Conservation (phyloP, 306 rosid species). For the Fagus sylvatica region DNA sequence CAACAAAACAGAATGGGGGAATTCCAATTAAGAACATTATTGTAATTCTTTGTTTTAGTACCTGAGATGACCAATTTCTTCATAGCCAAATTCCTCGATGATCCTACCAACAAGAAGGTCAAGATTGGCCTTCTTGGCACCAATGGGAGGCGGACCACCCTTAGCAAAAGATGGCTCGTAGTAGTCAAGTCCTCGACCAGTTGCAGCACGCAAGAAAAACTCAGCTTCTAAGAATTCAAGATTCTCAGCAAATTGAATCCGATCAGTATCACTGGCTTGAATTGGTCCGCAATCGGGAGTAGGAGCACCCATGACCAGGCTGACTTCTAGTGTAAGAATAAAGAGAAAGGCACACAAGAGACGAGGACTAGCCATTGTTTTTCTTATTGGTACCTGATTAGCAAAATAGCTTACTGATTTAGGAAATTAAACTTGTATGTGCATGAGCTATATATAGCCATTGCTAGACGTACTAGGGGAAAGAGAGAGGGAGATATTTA, state of each 20-base stretch:
- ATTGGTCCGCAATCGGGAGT: constrained; percentile 18
- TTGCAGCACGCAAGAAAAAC: constrained; percentile 12
- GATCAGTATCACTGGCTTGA: constrained; percentile 16
- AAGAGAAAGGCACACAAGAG: background rate
- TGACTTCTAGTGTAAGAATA: background rate
- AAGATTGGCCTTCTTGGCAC: constrained; percentile 28
- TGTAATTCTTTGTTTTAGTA: background rate
- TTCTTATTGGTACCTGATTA: no score
- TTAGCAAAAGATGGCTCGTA: background rate
- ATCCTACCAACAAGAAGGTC: constrained; percentile 1
- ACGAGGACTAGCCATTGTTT: background rate
- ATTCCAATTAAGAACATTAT: background rate
- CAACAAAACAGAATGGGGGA: no score
- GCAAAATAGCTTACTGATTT: no score
- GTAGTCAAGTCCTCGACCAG: constrained; percentile 23
- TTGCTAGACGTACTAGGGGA: no score
- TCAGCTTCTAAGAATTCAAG: constrained; percentile 33
- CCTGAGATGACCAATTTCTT: constrained; percentile 40
- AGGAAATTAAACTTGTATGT: no score
- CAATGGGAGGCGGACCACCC: constrained; percentile 39
- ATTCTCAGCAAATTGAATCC: constrained; percentile 27
- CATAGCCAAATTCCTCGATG: constrained; percentile 32
- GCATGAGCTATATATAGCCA: no score
- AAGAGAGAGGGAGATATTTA: no score
- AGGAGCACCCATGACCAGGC: constrained; percentile 5